Base-by-base conservation (phyloP, 352 stramenopile genomes). In the Phytophthora rubi region DNA sequence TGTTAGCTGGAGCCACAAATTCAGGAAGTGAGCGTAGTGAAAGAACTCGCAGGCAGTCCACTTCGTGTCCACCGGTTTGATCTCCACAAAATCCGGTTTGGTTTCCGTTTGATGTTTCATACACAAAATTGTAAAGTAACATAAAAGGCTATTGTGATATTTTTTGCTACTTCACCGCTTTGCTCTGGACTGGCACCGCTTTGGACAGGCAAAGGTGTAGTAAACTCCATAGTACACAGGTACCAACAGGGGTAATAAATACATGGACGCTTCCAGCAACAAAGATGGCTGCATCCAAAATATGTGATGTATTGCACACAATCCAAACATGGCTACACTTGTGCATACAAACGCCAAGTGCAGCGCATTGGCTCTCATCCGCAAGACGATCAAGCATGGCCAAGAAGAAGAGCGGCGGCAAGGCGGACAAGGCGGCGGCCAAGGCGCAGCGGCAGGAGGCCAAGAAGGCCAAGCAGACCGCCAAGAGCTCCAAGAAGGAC, bases 391-490 rank as follows among this genome's bases (percentile, higher is more conserved):
- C 33, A 13, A 68, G 2, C 12, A 94, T 92, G 86, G 81, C 54
- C 49, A 94, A 94, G 75, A 88, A 88, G 76, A 93, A 91, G 65
- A 80, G 57, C 18, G 73, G 72, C 51, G 23, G 23, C 23, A 26
- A 88, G 74, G 58, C 63, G 26, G 85, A 93, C 70, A 93, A 92
- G 64, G 84, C 89, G 58, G 70, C 87, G 8, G 81, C 73, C 13
- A 94, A 94, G 73, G 79, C 83, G 26, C 80, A 91, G 68, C 86
- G 86, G 37, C 88, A 90, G 59, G 86, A 92, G 66, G 80, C 74
- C 23, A 95, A 94, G 79, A 95, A 94, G 76, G 83, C 81, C 72
- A 95, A 96, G 68, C 88, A 96, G 76, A 75, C 56, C 30, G 76
- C 83, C 26, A 93, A 92, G 55, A 72, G 82, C 28, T 75, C 81